A percentile compares a stretch with the other conserved stretches of the same genome.
These are phyloP conservation scores for Acacia acuminata DNA, from an alignment of 306 rosid genomes.

Conservation along the genomic window DNA sequence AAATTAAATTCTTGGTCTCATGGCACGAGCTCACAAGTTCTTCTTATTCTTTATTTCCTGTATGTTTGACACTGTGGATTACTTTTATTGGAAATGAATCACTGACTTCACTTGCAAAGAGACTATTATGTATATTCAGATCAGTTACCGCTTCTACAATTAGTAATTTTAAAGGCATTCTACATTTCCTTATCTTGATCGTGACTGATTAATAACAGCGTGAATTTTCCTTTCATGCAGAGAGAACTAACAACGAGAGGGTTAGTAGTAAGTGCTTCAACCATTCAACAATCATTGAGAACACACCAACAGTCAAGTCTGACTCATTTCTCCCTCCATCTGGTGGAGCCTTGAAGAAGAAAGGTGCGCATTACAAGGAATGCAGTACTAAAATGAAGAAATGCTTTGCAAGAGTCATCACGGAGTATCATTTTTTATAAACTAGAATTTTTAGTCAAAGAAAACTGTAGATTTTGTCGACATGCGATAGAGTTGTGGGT, in stretches of 20 bases:
- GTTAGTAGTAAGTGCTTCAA: constrained; percentile 24
- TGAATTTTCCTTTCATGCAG: constrained; percentile 45
- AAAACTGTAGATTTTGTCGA: not conserved
- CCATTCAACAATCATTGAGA: constrained; percentile 38
- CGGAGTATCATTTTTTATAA: not conserved
- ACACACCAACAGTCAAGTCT: constrained; percentile 33
- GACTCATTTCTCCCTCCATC: constrained; percentile 40
- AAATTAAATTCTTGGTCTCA: not conserved
- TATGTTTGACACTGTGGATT: not conserved
- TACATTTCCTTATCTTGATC: not conserved
- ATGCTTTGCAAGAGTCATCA: not conserved
- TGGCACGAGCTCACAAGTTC: not conserved
- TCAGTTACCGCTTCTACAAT: not conserved
- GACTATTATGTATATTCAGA: constrained; percentile 5
- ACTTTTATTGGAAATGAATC: not conserved
- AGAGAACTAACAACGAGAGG: constrained; percentile 29
- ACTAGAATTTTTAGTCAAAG: not conserved
- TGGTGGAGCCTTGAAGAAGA: constrained; percentile 36
- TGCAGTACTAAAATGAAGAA: not conserved
- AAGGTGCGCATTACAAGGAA: constrained; percentile 42
- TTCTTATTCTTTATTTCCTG: not conserved
- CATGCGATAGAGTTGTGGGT: not conserved
- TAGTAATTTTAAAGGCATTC: not conserved
- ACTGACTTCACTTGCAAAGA: not conserved
- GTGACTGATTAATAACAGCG: not conserved